These are phyloP conservation scores for Echites panduratus DNA, from an alignment of 257 asterid species.

Conservation along the genomic window DNA sequence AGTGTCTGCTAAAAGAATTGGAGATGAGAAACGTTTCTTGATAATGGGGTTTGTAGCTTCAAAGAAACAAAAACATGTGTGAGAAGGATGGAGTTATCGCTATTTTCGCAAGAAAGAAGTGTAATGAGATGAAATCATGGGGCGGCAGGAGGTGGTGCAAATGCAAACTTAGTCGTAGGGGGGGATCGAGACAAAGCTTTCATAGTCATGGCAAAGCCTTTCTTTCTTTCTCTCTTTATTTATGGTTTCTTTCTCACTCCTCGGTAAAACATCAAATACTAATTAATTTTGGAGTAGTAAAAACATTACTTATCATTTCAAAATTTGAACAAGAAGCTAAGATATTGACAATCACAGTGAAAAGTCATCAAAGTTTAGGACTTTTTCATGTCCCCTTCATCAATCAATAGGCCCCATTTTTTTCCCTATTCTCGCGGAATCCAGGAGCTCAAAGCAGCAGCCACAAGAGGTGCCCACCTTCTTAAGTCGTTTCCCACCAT, in stretches of 20 bases:
- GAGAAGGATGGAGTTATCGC: neutral
- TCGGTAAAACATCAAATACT: neutral
- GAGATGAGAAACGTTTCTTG: too few relatives aligned
- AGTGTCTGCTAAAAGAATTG: neutral
- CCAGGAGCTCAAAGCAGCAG: slow-evolving; percentile 20
- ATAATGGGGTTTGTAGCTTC: neutral
- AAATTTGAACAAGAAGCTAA: slow-evolving; percentile 23
- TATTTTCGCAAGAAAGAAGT: neutral
- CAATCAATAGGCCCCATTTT: slow-evolving; percentile 27
- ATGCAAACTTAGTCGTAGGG: slow-evolving; percentile 8
- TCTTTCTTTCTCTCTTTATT: neutral
- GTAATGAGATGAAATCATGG: slow-evolving; percentile 16
- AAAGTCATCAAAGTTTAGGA: slow-evolving; percentile 25
- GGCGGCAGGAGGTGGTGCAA: slow-evolving; percentile 15
- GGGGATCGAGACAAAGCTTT: slow-evolving; percentile 17
- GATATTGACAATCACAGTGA: slow-evolving; percentile 28
- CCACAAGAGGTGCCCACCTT: slow-evolving; percentile 40
- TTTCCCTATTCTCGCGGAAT: slow-evolving; percentile 20
- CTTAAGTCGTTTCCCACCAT: slow-evolving; percentile 24
- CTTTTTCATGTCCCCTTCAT: slow-evolving; percentile 31
- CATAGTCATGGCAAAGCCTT: slow-evolving; percentile 4
- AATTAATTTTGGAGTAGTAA: neutral
- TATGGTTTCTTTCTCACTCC: neutral
- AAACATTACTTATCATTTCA: neutral
- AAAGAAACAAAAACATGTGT: neutral